Conservation (phyloP, 2,329 filamentous ascomycete genomes). For the Apiospora pterosperma region DNA sequence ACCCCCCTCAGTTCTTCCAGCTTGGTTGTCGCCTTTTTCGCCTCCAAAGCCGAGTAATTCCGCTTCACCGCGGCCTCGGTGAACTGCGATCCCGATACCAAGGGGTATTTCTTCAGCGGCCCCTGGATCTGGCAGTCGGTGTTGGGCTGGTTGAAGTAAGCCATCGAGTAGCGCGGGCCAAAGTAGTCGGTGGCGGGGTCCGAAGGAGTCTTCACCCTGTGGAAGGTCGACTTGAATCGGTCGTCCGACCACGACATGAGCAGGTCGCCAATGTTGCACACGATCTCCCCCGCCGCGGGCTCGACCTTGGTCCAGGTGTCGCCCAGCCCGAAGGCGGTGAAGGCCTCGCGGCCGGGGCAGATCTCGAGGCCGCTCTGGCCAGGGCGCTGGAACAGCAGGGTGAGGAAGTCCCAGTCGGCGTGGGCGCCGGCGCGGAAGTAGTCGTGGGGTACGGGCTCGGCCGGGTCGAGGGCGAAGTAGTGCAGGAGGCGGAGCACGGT, state of each 20-base stretch:
- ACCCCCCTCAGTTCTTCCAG: neutral
- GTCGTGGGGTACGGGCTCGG: constrained; percentile 33
- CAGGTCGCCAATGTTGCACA: constrained; percentile 65
- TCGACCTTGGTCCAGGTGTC: constrained; percentile 64
- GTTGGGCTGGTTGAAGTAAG: constrained; percentile 64
- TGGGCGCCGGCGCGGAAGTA: constrained; percentile 61
- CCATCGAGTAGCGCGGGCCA: constrained; percentile 60
- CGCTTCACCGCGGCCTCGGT: constrained; percentile 53
- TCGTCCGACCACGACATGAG: constrained; percentile 67
- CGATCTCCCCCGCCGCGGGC: constrained; percentile 48
- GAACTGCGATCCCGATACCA: constrained; percentile 59
- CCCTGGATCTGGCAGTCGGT: constrained; percentile 57
- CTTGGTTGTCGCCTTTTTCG: constrained; percentile 35
- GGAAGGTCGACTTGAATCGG: constrained; percentile 63
- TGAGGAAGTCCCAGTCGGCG: constrained; percentile 61
- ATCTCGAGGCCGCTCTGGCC: constrained; percentile 62
- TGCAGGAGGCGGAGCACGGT: constrained; percentile 54
- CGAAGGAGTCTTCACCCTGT: constrained; percentile 59
- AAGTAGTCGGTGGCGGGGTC: constrained; percentile 51
- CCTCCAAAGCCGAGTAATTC: constrained; percentile 51
- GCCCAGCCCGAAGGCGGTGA: constrained; percentile 55
- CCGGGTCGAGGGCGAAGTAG: constrained; percentile 46
- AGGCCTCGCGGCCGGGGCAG: constrained; percentile 59
- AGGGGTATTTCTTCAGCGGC: constrained; percentile 57
- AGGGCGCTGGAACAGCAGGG: constrained; percentile 58